Conservation (phyloP, 495 filamentous ascomycete species). For the Cudoniella acicularis region DNA sequence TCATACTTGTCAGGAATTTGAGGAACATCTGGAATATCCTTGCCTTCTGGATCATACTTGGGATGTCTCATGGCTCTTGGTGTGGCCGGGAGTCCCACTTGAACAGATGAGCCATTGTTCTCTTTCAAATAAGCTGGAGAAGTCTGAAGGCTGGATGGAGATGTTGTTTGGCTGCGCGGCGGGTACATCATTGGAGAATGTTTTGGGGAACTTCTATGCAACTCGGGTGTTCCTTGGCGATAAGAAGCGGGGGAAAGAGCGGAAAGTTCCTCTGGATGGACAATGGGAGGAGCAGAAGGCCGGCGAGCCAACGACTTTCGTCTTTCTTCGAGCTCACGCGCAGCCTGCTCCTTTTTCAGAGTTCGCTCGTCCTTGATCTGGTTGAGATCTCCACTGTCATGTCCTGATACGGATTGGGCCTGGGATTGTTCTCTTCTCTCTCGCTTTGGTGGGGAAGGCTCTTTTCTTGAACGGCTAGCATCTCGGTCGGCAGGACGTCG, state of each 20-base stretch:
- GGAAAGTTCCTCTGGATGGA: slow-evolving; percentile 64
- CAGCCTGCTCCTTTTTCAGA: slow-evolving; percentile 71
- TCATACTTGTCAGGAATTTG: slow-evolving; percentile 55
- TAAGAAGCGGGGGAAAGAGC: slow-evolving; percentile 41
- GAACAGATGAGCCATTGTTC: slow-evolving; percentile 19
- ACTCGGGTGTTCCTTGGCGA: slow-evolving; percentile 32
- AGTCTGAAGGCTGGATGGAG: slow-evolving; percentile 39
- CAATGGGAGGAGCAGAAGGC: slow-evolving; percentile 74
- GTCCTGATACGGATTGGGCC: slow-evolving; percentile 25
- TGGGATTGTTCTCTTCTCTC: slow-evolving; percentile 24
- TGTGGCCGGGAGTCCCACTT: slow-evolving; percentile 74
- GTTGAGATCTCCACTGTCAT: slow-evolving; percentile 17
- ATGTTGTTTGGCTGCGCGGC: slow-evolving; percentile 42
- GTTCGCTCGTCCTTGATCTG: slow-evolving; percentile 48
- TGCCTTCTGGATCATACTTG: slow-evolving; percentile 58
- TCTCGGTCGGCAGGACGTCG: slow-evolving; percentile 35
- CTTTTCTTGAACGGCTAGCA: slow-evolving; percentile 27
- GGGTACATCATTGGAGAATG: slow-evolving; percentile 33
- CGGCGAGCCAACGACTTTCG: slow-evolving; percentile 76
- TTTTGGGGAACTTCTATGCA: slow-evolving; percentile 26
- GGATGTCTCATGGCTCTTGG: slow-evolving; percentile 81
- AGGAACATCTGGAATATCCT: slow-evolving; percentile 61
- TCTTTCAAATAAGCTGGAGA: slow-evolving; percentile 42
- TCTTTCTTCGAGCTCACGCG: slow-evolving; percentile 82
- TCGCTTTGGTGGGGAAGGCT: slow-evolving; percentile 16